These are phyloP conservation scores for Amaranthus palmeri DNA, from an alignment of 148 eudicot species.

Conservation along the genomic window DNA sequence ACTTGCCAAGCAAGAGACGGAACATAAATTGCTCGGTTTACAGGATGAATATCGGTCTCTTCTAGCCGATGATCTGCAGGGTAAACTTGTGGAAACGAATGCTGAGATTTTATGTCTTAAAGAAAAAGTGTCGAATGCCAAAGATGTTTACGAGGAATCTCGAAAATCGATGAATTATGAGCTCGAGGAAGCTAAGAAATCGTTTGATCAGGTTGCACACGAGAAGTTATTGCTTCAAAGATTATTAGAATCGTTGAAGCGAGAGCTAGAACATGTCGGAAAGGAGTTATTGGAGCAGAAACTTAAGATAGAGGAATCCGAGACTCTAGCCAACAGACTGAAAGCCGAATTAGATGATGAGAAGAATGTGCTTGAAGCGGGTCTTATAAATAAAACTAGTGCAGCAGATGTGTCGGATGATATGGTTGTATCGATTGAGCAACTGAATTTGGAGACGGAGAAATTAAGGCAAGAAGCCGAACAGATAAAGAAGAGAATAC, in stretches of 20 bases:
- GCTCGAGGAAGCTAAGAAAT: conserved; percentile 46
- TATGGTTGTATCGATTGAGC: conserved; percentile 33
- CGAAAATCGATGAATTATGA: conserved; percentile 31
- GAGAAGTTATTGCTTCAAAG: conserved; percentile 41
- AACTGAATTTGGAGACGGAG: conserved; percentile 35
- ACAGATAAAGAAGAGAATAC: conserved; percentile 30
- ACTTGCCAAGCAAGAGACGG: conserved; percentile 39
- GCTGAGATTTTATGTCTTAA: conserved; percentile 42
- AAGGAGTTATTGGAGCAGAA: conserved; percentile 38
- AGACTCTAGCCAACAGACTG: conserved; percentile 27
- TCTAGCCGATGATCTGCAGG: conserved; percentile 33
- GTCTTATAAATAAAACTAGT: conserved; percentile 31
- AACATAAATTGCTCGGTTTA: conserved; percentile 32
- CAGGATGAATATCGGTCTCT: conserved; percentile 32
- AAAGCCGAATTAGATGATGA: conserved; percentile 35
- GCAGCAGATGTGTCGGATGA: conserved; percentile 32
- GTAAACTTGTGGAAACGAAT: conserved; percentile 50
- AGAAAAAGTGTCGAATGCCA: conserved; percentile 40
- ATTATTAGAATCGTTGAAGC: conserved; percentile 44
- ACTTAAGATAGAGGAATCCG: conserved; percentile 31
- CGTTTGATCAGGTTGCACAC: conserved; percentile 28
- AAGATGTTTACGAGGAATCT: conserved; percentile 34
- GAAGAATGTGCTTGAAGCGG: conserved; percentile 47
- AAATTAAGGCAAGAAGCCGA: conserved; percentile 36
- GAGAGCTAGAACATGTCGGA: conserved; percentile 45